Base-by-base conservation (phyloP, 768 basidiomycete genomes). In the Pulveroboletus frians region DNA sequence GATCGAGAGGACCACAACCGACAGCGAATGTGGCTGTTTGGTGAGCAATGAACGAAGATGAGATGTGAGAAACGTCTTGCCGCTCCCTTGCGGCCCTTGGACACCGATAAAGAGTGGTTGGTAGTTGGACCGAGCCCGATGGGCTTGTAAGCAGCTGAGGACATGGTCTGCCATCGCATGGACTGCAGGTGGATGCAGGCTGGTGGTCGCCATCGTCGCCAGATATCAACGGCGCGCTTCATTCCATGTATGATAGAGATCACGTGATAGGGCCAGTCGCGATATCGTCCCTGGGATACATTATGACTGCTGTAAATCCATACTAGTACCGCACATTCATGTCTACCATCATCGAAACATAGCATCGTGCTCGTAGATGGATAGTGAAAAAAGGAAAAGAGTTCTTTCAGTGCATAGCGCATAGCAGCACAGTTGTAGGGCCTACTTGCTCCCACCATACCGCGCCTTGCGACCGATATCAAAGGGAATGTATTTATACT, bases 401-500 rank as follows among this genome's bases (percentile, higher is more conserved):
- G n/a, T 41, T 37, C 47, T 46, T 55, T 48, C 42, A n/a, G n/a
- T n/a, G n/a, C n/a, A 46, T 31, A 46, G 21, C 23, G 34, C 29
- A 32, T 47, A 34, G 35, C 9, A 41, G 21, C 20, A 20, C 9
- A 5, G n/a, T 9, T 15, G 18, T 11, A 15, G 47, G 9, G 18
- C 17, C 55, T 64, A 84, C 63, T 78, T 79, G 52, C 72, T 58
- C 46, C 73, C 72, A 42, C 89, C 88, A 56, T 94, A 97, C 39
- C 88, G 83, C 50, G 88, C 76, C 73, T 97, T 97, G 63, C 92
- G 86, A 27, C 93, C 95, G 52, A 97, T 78, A 64, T 97, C 95
- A 70, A 94, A 97, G 20, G 94, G 93, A 51, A 94, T 75, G 71
- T 93, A 97, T 67, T 92, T 92, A 76, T 97, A 98, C 70, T 96